phyloP scores from a whole-genome alignment of 163 green algal species.

The Prototheca cutis region DNA sequence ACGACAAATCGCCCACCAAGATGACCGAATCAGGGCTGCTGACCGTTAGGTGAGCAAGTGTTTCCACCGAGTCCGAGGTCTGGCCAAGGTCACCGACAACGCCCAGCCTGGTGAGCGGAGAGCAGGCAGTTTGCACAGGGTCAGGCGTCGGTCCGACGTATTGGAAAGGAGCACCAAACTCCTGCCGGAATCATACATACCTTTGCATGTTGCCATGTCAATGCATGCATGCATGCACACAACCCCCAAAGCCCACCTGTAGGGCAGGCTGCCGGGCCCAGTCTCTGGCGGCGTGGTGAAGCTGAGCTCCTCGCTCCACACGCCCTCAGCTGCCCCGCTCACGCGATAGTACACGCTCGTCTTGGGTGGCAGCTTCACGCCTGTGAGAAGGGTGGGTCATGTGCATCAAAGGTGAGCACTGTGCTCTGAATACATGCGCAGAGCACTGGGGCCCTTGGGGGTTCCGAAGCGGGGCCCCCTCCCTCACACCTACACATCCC shows the following conservation, averaged over 20 bases:
- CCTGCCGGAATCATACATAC: not conserved
- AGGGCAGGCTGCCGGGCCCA: slow-evolving; percentile 26
- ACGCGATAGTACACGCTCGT: slow-evolving; percentile 35
- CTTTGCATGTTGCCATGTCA: not conserved
- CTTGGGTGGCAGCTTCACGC: too few species aligned
- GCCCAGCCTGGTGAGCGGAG: slow-evolving; percentile 14
- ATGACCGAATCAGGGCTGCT: slow-evolving; percentile 25
- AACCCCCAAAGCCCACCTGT: slow-evolving; percentile 8
- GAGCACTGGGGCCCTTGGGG: too few species aligned
- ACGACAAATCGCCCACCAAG: slow-evolving; percentile 60
- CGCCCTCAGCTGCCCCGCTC: slow-evolving; percentile 20
- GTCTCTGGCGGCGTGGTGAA: slow-evolving; percentile 31
- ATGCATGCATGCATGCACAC: not conserved
- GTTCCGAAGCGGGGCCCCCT: too few species aligned
- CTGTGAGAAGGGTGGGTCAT: too few species aligned
- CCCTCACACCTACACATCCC: too few species aligned
- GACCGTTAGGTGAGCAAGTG: slow-evolving; percentile 47
- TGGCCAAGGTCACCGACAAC: slow-evolving; percentile 61
- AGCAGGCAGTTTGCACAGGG: not conserved
- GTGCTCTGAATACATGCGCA: too few species aligned
- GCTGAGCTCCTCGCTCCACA: slow-evolving; percentile 25
- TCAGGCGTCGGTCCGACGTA: not conserved
- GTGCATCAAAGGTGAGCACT: not conserved
- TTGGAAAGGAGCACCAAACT: too few species aligned
- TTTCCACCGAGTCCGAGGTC: slow-evolving; percentile 53